phyloP scores from a whole-genome alignment of 2,329 filamentous ascomycete species.

The Monosporascus sp. region DNA sequence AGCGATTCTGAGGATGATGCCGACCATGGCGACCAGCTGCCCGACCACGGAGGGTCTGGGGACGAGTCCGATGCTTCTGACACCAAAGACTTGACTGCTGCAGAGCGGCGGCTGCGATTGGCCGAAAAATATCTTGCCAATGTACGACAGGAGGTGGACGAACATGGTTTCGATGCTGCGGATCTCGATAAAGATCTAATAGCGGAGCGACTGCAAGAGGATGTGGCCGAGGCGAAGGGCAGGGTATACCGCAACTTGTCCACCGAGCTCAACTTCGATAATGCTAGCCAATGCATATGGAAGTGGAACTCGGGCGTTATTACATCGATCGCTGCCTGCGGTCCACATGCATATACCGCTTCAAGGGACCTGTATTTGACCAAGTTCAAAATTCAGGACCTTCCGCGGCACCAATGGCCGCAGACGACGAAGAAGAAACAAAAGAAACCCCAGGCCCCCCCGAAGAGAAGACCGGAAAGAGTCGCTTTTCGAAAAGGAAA shows the following conservation, averaged over 20 bases:
- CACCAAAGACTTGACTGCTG: slow-evolving; percentile 81
- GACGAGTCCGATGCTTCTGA: slow-evolving; percentile 54
- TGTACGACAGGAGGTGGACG: slow-evolving; percentile 69
- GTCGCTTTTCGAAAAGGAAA: slow-evolving; percentile 60
- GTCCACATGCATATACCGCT: slow-evolving; percentile 81
- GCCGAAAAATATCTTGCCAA: slow-evolving; percentile 93
- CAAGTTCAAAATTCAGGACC: slow-evolving; percentile 80
- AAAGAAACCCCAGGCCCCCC: slow-evolving; percentile 52
- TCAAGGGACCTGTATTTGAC: slow-evolving; percentile 79
- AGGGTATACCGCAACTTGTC: slow-evolving; percentile 80
- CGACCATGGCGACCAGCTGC: slow-evolving; percentile 34
- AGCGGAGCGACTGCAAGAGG: slow-evolving; percentile 82
- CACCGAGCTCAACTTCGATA: slow-evolving; percentile 62
- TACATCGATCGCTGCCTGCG: slow-evolving; percentile 73
- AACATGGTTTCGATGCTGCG: slow-evolving; percentile 84
- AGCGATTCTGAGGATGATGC: slow-evolving; percentile 67
- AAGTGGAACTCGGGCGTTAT: slow-evolving; percentile 71
- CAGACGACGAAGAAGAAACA: slow-evolving; percentile 54
- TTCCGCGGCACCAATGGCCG: slow-evolving; percentile 54
- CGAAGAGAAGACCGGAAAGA: slow-evolving; percentile 56
- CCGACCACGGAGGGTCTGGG: slow-evolving; percentile 39
- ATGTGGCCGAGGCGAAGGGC: slow-evolving; percentile 87
- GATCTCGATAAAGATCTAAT: slow-evolving; percentile 92
- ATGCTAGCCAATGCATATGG: slow-evolving; percentile 66
- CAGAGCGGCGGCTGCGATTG: slow-evolving; percentile 77